Conservation (phyloP, 2,329 filamentous ascomycete genomes). For the Lachnellula willkommii region DNA sequence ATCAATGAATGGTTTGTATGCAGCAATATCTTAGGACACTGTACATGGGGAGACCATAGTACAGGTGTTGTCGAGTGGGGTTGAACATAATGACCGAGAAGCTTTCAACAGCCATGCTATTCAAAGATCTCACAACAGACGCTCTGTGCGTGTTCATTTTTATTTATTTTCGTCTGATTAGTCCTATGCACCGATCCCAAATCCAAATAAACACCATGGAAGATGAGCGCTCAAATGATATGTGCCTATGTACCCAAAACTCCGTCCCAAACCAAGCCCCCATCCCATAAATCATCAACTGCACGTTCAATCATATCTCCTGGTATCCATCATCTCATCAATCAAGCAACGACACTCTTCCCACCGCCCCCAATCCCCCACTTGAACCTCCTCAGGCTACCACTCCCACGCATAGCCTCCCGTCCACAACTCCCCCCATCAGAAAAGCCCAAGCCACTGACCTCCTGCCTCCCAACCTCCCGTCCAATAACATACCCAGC, state of each 20-base stretch:
- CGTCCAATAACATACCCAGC: conserved; percentile 64
- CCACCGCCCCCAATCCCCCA: conserved; percentile 27
- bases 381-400: conserved; percentile 26
- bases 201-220: neutral
- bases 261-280: neutral
- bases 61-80: no score
- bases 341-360: conserved; percentile 24
- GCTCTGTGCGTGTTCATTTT: neutral
- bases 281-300: neutral
- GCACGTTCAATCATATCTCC: neutral
- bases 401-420: conserved; percentile 23
- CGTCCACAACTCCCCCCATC: conserved; percentile 23
- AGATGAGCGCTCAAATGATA: neutral
- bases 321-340: neutral
- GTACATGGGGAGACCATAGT: no score
- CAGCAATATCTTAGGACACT: no score
- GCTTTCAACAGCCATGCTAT: no score
- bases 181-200: neutral
- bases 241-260: neutral
- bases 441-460: conserved; percentile 18
- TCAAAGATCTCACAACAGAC: no score
- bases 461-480: conserved; percentile 60
- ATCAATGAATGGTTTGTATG: no score
- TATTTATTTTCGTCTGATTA: neutral
- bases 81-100: no score